Percentiles rank a stretch among this genome's conserved stretches.
Evolutionary conservation across 352 stramenopile species (phyloP).

Genomic region (Phytophthora hybrid): DNA sequence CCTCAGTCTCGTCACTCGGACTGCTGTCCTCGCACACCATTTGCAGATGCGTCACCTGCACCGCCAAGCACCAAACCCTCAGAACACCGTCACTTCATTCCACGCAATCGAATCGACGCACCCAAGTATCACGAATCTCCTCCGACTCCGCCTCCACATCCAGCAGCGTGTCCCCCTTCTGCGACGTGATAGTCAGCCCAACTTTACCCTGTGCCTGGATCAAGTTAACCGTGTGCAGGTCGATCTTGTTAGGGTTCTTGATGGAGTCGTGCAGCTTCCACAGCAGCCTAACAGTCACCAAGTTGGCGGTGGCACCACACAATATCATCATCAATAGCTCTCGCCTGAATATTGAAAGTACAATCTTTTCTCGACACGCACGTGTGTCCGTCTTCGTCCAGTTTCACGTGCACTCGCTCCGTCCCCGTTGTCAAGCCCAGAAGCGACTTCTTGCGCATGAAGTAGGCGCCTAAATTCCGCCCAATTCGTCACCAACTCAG

Average conservation of each 20-base stretch:
- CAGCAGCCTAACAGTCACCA: constrained; percentile 51
- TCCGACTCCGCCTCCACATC: constrained; percentile 77
- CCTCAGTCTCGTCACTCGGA: constrained; percentile 39
- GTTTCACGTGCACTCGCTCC: constrained; percentile 69
- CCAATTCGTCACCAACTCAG: background rate
- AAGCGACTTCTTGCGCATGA: constrained; percentile 82
- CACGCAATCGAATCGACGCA: constrained; percentile 27
- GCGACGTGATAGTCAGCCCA: constrained; percentile 64
- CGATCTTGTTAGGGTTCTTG: constrained; percentile 58
- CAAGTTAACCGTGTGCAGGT: constrained; percentile 56
- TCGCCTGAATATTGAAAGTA: background rate
- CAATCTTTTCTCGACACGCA: constrained; percentile 13
- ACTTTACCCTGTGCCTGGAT: constrained; percentile 60
- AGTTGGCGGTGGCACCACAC: no score
- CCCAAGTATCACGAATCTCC: constrained; percentile 74
- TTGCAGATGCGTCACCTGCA: constrained; percentile 73
- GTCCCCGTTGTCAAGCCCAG: constrained; percentile 69
- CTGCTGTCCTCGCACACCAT: constrained; percentile 73
- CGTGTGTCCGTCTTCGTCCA: constrained; percentile 73
- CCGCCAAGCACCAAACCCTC: background rate
- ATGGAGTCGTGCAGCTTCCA: constrained; percentile 71
- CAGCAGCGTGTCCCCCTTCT: constrained; percentile 68
- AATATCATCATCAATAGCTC: background rate
- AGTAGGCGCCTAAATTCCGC: constrained; percentile 52
- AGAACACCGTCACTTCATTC: background rate